These are phyloP conservation scores for Cladorrhinum sp. DNA, from an alignment of 2,329 filamentous ascomycete genomes.

Conservation along the genomic window DNA sequence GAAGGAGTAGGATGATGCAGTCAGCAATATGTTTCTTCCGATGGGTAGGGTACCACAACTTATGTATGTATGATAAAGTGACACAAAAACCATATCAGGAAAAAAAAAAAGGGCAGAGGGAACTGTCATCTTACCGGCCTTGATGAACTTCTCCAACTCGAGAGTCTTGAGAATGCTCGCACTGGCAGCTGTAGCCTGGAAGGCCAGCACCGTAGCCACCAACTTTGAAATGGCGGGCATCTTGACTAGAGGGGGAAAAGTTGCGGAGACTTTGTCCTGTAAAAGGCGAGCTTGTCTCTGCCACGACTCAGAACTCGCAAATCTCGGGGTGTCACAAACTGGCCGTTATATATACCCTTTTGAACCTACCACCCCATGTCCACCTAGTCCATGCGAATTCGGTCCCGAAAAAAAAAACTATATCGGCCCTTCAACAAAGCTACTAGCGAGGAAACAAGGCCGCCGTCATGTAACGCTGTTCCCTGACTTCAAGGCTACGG, in stretches of 20 bases:
- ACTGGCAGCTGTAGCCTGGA: background rate
- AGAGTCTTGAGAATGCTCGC: background rate
- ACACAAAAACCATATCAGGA: background rate
- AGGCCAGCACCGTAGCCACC: conserved; percentile 1
- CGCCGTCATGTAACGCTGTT: background rate
- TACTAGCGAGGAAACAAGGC: background rate
- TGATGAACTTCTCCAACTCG: conserved; percentile 10
- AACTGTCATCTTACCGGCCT: conserved; percentile 12
- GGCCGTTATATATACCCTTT: background rate
- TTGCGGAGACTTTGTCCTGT: no score
- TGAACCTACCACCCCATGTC: background rate
- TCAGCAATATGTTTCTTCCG: conserved; percentile 2
- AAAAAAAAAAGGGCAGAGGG: no score
- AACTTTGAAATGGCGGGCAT: conserved; percentile 9
- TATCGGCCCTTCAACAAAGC: background rate
- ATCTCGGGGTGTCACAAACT: background rate
- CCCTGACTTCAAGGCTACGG: no score
- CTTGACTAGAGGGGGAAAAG: background rate
- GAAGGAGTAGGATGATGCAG: conserved; percentile 41
- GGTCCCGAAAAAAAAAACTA: background rate
- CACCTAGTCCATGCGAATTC: background rate
- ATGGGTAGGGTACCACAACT: background rate
- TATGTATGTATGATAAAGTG: background rate
- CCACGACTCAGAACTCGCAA: background rate
- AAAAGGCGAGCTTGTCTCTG: background rate